A percentile compares a stretch with the other conserved stretches of the same genome.
These are phyloP conservation scores for Pythium coloratum DNA, from an alignment of 352 stramenopile species.

Conservation along the genomic window DNA sequence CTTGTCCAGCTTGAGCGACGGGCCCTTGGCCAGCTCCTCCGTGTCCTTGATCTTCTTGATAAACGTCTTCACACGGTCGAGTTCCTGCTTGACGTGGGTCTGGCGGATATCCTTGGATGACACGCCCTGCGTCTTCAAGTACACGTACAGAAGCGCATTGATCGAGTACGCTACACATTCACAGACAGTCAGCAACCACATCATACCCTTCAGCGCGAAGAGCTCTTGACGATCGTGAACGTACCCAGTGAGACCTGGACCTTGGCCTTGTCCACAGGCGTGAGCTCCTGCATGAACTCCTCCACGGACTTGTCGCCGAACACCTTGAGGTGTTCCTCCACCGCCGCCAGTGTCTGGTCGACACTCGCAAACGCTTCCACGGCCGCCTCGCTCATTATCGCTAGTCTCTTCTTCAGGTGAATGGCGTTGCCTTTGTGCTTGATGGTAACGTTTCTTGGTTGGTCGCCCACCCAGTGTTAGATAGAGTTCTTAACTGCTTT, in stretches of 20 bases:
- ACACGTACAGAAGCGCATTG: constrained; percentile 87
- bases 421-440: constrained; percentile 5
- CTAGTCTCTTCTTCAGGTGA: constrained; percentile 22
- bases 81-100: constrained; percentile 89
- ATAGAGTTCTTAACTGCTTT: constrained; percentile 14
- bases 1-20: constrained; percentile 76
- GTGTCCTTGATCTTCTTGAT: constrained; percentile 90
- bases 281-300: constrained; percentile 56
- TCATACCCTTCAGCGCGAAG: not conserved
- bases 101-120: constrained; percentile 87
- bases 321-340: constrained; percentile 71
- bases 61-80: constrained; percentile 87
- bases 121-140: constrained; percentile 85
- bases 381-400: constrained; percentile 51
- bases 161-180: constrained; percentile 68
- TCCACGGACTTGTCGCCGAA: constrained; percentile 58
- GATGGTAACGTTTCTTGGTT: constrained; percentile 27
- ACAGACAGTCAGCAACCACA: not conserved
- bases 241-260: constrained; percentile 83
- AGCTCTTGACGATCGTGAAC: not conserved
- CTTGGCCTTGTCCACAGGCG: constrained; percentile 77
- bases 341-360: constrained; percentile 74
- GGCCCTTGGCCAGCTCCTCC: constrained; percentile 79
- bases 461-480: constrained; percentile 9
- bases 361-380: constrained; percentile 66